These are phyloP conservation scores for Ganoderma meredithae DNA, from an alignment of 1,284 basidiomycete species.

Conservation along the genomic window DNA sequence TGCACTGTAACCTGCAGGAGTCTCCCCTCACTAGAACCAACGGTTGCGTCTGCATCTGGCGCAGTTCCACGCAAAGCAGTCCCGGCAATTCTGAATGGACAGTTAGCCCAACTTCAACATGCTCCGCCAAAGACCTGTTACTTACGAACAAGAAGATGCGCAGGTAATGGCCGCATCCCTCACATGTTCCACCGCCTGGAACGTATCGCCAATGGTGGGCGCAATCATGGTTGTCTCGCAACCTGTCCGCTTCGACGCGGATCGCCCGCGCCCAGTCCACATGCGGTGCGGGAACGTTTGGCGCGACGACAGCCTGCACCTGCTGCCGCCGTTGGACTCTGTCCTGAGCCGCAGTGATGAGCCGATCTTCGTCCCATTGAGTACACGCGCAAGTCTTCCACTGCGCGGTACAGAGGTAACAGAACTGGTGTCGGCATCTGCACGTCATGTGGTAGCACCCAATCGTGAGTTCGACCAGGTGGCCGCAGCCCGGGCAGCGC, in stretches of 20 bases:
- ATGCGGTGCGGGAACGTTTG: conserved; percentile 29
- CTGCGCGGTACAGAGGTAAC: conserved; percentile 55
- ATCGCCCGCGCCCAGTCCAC: conserved; percentile 40
- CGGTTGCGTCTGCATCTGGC: conserved; percentile 35
- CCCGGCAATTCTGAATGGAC: conserved; percentile 25
- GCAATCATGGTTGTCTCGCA: conserved; percentile 56
- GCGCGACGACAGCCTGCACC: conserved; percentile 35
- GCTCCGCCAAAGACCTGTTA: background rate
- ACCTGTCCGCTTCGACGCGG: conserved; percentile 39
- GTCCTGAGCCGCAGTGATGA: conserved; percentile 42
- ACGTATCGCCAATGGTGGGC: conserved; percentile 49
- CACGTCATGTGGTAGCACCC: conserved; percentile 53
- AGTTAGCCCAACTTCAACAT: background rate
- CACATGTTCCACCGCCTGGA: conserved; percentile 49
- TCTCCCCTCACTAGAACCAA: conserved; percentile 7
- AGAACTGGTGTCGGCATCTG: conserved; percentile 45
- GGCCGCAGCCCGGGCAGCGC: conserved; percentile 49
- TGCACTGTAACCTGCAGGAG: background rate
- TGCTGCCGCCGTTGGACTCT: conserved; percentile 42
- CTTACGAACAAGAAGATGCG: conserved; percentile 38
- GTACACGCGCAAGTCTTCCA: conserved; percentile 63
- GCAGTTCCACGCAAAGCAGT: conserved; percentile 30
- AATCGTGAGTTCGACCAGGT: conserved; percentile 45
- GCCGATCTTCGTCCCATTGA: conserved; percentile 60
- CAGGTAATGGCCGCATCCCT: conserved; percentile 47